phyloP scores from a whole-genome alignment of 1,284 basidiomycete genomes.

The Trichosporon ovoides region DNA sequence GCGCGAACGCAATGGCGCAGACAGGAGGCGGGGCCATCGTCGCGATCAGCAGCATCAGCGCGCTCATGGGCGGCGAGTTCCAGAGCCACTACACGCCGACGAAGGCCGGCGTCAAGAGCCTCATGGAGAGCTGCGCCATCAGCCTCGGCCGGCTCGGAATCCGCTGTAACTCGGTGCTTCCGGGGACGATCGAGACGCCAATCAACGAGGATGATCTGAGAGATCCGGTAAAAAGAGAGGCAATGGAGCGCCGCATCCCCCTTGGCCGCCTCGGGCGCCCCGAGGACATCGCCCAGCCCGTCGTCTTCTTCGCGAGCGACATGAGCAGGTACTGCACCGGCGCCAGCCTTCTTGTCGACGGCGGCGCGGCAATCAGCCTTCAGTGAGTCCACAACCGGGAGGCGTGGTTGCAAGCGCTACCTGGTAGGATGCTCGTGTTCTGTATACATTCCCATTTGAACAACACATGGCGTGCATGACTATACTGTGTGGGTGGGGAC shows the following conservation, averaged over 20 bases:
- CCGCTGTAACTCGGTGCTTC: conserved; percentile 56
- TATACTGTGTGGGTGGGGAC: too few relatives aligned
- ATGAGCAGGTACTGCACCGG: conserved; percentile 59
- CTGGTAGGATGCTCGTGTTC: not conserved
- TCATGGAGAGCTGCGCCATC: conserved; percentile 78
- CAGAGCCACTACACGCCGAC: conserved; percentile 78
- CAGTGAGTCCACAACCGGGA: conserved; percentile 51
- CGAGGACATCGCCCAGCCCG: conserved; percentile 70
- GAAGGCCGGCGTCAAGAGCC: conserved; percentile 69
- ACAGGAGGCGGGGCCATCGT: conserved; percentile 69
- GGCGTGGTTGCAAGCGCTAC: not conserved
- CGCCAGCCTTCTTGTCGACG: conserved; percentile 61
- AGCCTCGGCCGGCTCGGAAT: conserved; percentile 71
- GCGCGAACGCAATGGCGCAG: conserved; percentile 71
- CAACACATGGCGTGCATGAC: too few relatives aligned
- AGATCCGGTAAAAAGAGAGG: conserved; percentile 58
- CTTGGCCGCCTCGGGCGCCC: conserved; percentile 67
- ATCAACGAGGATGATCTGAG: conserved; percentile 73
- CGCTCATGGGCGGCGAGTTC: conserved; percentile 67
- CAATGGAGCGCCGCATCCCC: conserved; percentile 63
- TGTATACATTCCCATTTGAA: too few relatives aligned
- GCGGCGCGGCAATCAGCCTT: conserved; percentile 71
- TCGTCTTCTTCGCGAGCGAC: conserved; percentile 69
- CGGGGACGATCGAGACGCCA: conserved; percentile 65
- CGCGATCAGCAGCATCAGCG: conserved; percentile 69